A percentile compares a stretch with the other conserved stretches of the same genome.
phyloP scores from a whole-genome alignment of 2,329 filamentous ascomycete genomes.

The Didymella arachidicola region DNA sequence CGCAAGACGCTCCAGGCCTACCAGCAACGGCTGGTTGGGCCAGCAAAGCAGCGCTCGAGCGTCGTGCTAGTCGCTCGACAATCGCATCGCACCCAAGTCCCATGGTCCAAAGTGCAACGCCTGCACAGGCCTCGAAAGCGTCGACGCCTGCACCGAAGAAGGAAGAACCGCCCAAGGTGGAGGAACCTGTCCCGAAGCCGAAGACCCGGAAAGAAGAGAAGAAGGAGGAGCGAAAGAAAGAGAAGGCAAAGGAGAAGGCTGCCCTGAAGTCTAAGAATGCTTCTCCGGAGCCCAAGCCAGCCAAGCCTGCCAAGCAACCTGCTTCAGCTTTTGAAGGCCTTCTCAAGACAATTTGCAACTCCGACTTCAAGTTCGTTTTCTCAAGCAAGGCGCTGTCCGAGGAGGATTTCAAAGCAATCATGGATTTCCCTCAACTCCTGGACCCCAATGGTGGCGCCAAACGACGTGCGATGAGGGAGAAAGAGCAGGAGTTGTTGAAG shows the following conservation, averaged over 20 bases:
- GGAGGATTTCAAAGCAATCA: constrained; percentile 61
- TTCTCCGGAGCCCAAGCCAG: constrained; percentile 34
- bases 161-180: constrained; percentile 42
- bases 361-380: constrained; percentile 63
- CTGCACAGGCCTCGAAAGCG: constrained; percentile 45
- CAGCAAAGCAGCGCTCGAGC: constrained; percentile 71
- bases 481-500: constrained; percentile 67
- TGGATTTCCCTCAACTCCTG: constrained; percentile 77
- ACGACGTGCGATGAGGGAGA: constrained; percentile 72
- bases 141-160: constrained; percentile 26
- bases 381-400: constrained; percentile 52
- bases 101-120: constrained; percentile 62
- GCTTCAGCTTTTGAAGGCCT: constrained; percentile 46
- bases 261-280: constrained; percentile 39
- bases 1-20: constrained; percentile 79
- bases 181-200: constrained; percentile 33
- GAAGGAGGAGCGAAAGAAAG: constrained; percentile 30
- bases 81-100: constrained; percentile 85
- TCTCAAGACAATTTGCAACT: constrained; percentile 50
- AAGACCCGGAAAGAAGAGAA: constrained; percentile 38
- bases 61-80: constrained; percentile 79
- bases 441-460: constrained; percentile 83
- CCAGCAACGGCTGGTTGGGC: constrained; percentile 96
- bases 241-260: constrained; percentile 40
- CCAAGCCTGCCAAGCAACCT: constrained; percentile 29